Evolutionary conservation across 2,329 filamentous ascomycete species (phyloP), one percentile per base, ranked within the genome.

Genomic region (Plenodomus lindquistii): DNA sequence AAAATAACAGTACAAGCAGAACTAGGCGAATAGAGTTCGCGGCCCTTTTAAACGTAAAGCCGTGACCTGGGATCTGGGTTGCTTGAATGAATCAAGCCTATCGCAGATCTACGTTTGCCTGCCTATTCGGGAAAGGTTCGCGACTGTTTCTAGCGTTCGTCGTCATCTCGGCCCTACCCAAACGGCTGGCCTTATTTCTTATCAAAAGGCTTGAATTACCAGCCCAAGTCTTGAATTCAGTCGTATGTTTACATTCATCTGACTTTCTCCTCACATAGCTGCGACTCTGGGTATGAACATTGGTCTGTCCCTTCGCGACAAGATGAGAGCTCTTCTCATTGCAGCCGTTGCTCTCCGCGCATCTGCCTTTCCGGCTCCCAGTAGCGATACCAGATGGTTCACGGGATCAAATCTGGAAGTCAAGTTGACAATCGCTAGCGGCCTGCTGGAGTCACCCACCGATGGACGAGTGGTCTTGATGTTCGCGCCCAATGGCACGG

Each of bases 401-500:
- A 31, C 27, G 27, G 13, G 35, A 20, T 20, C 42, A 18, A 37
- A 41, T 34, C 40, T 53, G 18, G 31, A 50, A 2, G 46, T 72
- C 22, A 52, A 61, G 21, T 39, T 73, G 15, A 65, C 67, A 0
- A 44, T 70, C 6, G 59, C 58, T 3, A 52, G 60, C 8, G 66
- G 62, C 3, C 52, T 73, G 4, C 42, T 73, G 17, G 53, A 59
- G 11, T 29, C 48, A 15, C 57, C 55, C 34, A 67, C 57, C 2
- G 60, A 69, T 57, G 69, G 70, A n/a, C 64, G 64, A 15, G 50
- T 72, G 22, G 50, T 63, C 13, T 40, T 73, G 24, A 58, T 73
- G 46, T 64, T 72, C 45, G 67, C 70, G 3, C 71, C 70, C 7
- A 60, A 62, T 17, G 67, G 67, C 1, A 62, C 57, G 1, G 61